Percentiles rank a stretch among this genome's conserved stretches.
These are phyloP conservation scores for Rhododendron henanense DNA, from an alignment of 148 eudicot genomes.

Conservation along the genomic window DNA sequence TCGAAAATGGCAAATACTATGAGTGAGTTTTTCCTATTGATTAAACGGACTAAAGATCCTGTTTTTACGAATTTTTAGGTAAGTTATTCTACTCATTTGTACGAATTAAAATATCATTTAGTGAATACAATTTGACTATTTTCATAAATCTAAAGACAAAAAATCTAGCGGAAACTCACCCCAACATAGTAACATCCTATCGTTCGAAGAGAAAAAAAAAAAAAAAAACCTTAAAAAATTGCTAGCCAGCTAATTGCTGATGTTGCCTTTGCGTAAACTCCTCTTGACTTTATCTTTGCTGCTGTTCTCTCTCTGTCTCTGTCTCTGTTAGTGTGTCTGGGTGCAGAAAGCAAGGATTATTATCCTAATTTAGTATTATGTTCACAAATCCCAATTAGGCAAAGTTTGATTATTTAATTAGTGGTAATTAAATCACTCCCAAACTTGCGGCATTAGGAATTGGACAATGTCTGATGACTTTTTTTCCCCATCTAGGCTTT, in stretches of 20 bases:
- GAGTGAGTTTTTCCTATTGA: no score
- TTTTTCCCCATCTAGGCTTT: neutral
- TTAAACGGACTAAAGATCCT: no score
- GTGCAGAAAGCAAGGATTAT: neutral
- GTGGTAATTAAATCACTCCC: neutral
- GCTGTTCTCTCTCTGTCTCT: neutral
- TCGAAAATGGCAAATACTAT: no score
- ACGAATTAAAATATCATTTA: no score
- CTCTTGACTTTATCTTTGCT: neutral
- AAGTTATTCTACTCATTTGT: no score
- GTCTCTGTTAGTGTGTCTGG: neutral
- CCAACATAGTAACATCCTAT: neutral
- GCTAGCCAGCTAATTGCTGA: neutral
- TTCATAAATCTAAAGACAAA: no score
- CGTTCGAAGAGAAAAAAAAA: no score
- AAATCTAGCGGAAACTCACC: no score
- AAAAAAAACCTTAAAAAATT: no score
- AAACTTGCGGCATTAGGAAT: slow-evolving; percentile 4
- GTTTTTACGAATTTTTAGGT: no score
- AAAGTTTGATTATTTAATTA: neutral
- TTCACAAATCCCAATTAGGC: neutral
- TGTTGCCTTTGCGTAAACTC: slow-evolving; percentile 1
- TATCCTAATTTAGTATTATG: neutral
- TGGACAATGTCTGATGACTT: neutral
- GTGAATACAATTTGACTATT: neutral